These are phyloP conservation scores for Macaranga tanarius DNA, from an alignment of 441 rosid species.

Conservation along the genomic window DNA sequence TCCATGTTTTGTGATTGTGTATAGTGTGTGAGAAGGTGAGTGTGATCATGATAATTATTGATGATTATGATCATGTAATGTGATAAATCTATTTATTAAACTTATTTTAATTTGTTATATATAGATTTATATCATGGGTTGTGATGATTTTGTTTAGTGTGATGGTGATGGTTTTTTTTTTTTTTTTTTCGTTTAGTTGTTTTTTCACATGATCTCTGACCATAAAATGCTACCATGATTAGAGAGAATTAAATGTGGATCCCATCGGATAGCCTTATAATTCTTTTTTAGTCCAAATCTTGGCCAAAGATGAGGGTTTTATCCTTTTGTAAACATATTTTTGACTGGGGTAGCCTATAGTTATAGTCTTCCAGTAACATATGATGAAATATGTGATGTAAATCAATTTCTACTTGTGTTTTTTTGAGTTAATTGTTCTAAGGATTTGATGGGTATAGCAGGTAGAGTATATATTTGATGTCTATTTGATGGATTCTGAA, in stretches of 20 bases:
- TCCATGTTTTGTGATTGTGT: conserved; percentile 92
- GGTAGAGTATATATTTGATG: too few relatives aligned
- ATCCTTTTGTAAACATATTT: too few relatives aligned
- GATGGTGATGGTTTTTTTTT: conserved; percentile 3
- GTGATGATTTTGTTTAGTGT: conserved; percentile 12
- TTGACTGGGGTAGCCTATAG: too few relatives aligned
- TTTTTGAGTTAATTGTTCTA: too few relatives aligned
- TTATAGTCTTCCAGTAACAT: too few relatives aligned
- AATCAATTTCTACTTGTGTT: too few relatives aligned
- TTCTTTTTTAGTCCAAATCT: background rate
- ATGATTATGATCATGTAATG: conserved; percentile 13
- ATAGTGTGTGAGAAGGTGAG: conserved; percentile 36
- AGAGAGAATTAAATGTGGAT: conserved; percentile 1
- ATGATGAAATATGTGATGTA: too few relatives aligned
- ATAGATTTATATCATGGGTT: background rate
- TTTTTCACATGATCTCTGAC: conserved; percentile 10
- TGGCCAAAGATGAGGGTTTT: background rate
- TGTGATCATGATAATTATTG: conserved; percentile 22
- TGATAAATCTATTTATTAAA: background rate
- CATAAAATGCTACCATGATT: background rate
- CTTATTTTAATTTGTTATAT: background rate
- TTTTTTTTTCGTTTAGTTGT: background rate
- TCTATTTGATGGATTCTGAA: too few relatives aligned
- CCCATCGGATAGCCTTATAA: background rate
- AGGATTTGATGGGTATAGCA: too few relatives aligned